Evolutionary conservation across 179 eudicot genomes (phyloP), one percentile per base, ranked within the genome.

Genomic region (Beta macrorhiza): DNA sequence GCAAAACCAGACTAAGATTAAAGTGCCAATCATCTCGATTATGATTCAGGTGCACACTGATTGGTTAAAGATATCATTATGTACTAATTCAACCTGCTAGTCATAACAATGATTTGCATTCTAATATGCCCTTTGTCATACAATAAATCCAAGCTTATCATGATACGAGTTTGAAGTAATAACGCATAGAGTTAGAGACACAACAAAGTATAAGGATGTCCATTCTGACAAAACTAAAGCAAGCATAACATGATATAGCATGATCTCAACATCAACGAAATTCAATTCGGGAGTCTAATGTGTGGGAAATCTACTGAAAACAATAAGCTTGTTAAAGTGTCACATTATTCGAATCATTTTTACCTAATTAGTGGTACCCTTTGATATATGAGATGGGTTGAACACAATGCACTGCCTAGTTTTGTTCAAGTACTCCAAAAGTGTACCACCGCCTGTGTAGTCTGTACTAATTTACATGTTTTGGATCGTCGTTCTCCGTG

Each of bases 161-260:
- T 52, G 29, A 15, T 15, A 37, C 19, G 1, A 16, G 5, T 52
- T 56, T 59, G 16, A 76, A 44, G 47, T 64, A 58, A 9, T 72
- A 77, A 80, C 62, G 78, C 77, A 86, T 84, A 91, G 68, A 75
- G 78, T 84, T 82, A 91, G 90, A 87, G 74, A 83, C 90, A 72
- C 64, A 78, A 58, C 45, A 14, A 67, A 19, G 5, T 45, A 22
- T 80, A 49, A 67, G 29, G 51, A 69, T 6, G 72, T 74, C n/a
- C 61, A 57, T 32, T 72, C 59, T 64, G 70, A 78, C 75, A n/a
- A 47, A 78, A 74, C 49, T n/a, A 75, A 16, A 67, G 75, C 55
- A 74, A 57, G 51, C 37, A 64, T 78, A 19, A 57, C 71, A 74
- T 20, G 42, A 37, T 37, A 37, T 71, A n/a, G 2, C 4, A 49